A percentile compares a stretch with the other conserved stretches of the same genome.
phyloP scores from a whole-genome alignment of 306 rosid species.

The Arachis stenosperma region DNA sequence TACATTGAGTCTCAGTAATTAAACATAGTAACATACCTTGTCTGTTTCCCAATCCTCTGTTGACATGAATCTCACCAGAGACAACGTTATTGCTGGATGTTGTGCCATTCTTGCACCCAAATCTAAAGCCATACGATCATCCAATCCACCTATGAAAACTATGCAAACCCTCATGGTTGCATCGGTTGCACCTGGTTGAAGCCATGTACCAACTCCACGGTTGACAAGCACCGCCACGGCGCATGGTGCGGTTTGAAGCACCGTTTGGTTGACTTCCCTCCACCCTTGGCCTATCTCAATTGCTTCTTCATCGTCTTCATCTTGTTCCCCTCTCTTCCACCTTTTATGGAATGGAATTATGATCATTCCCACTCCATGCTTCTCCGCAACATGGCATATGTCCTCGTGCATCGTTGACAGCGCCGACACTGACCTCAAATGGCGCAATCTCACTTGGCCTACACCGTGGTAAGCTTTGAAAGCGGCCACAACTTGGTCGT shows the following conservation, averaged over 20 bases:
- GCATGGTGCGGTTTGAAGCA: conserved; percentile 43
- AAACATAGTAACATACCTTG: conserved; percentile 5
- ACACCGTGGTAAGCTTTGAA: conserved; percentile 40
- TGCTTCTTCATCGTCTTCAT: conserved; percentile 9
- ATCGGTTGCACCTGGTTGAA: not conserved
- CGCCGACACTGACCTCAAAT: conserved; percentile 37
- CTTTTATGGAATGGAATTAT: conserved; percentile 47
- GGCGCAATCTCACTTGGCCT: conserved; percentile 30
- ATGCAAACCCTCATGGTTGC: conserved; percentile 41
- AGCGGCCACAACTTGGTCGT: conserved; percentile 42
- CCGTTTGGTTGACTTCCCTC: conserved; percentile 54
- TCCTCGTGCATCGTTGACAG: conserved; percentile 53
- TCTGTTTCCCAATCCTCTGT: not conserved
- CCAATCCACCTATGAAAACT: conserved; percentile 46
- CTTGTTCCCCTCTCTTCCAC: conserved; percentile 36
- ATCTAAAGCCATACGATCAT: conserved; percentile 48
- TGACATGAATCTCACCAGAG: conserved; percentile 39
- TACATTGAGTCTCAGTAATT: not conserved
- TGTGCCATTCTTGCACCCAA: conserved; percentile 50
- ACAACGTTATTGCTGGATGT: conserved; percentile 36
- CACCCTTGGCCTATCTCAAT: conserved; percentile 35
- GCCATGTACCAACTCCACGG: conserved; percentile 13
- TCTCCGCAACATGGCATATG: conserved; percentile 46
- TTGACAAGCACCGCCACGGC: conserved; percentile 43
- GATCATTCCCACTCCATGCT: conserved; percentile 43